Base-by-base conservation (phyloP, 2,329 filamentous ascomycete species). In the Hypoxylon sp. region DNA sequence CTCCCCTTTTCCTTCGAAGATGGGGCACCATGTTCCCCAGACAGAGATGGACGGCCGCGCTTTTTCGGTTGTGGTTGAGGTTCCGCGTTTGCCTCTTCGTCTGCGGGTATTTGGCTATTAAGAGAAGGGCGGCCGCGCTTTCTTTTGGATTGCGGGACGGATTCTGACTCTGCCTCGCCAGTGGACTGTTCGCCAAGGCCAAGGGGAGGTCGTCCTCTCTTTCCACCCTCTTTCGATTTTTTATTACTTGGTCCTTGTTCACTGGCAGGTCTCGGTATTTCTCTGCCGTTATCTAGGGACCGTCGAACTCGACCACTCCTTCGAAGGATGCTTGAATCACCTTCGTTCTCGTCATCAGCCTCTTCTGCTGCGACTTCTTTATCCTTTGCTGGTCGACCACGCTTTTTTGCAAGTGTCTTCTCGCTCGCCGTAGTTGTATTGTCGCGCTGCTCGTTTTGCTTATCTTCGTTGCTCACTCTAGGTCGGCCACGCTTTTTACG, bases 261-360 rank as follows among this genome's bases (percentile, higher is more conserved):
- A 44, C 34, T 34, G 24, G 54, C 7, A 2, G 56, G 28, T 28
- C 48, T 52, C n/a, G 37, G 20, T 26, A 59, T 51, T 44, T 61
- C 59, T 11, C 44, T 15, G 2, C 22, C 47, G 32, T 55, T 56
- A 11, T 43, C 47, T 17, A 49, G 58, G 4, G 67, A 64, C 17
- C 58, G 63, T 13, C 68, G 64, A 59, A 67, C 39, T 49, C 70
- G 70, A 50, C 65, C 66, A 57, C 71, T 73, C 2, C 71, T 61
- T 49, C 71, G 64, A 24, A 72, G 69, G 32, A 73, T 53, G 17
- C 70, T 74, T 2, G 72, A 71, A 30, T 72, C 57, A 3, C 55
- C 71, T 48, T 75, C 73, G n/a, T 74, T 69, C 49, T 75, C 73
- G 30, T 74, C 72, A 30, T 75, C 74, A 17, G 73, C 72, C 46